Base-by-base conservation (phyloP, 2,329 filamentous ascomycete species). In the Chaetomiaceae sp. region DNA sequence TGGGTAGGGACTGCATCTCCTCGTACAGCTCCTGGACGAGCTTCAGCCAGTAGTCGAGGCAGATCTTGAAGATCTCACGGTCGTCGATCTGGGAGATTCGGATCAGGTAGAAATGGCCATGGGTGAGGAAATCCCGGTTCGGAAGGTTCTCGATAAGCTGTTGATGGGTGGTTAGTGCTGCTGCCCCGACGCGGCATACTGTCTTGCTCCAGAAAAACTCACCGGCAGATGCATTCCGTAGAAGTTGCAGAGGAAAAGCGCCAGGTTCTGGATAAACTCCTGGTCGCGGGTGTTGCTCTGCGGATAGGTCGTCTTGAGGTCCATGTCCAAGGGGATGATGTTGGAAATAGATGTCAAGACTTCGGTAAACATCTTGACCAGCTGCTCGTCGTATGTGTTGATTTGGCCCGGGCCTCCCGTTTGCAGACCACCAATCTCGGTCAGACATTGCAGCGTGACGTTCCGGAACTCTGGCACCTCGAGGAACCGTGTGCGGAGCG, bases 1-100 rank as follows among this genome's bases (percentile, higher is more conserved):
- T 88, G 7, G 93, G 95, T 3, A 97, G 82, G 57, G 90, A 82
- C 70, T 99, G 93, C 91, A 97, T 96, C 74, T 99, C 93, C 67
- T 99, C 93, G 67, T 97, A 99, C 19, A 99, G 80, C 70, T 97
- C 93, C 65, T 95, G 92, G 6, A 99, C 95, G 44, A 97, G 79
- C 72, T 96, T 97, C 33, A 95, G 93, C 93, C 93, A 99, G 74
- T 99, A 99, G 68, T 99, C 95, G 56, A 99, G 76, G 67, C 89
- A 95, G 65, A 99, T 99, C 78, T 99, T 99, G 82, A 99, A 99
- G 58, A 99, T 96, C 69, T 99, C 93, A 48, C 93, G 86, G 65
- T 99, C 95, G 60, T 99, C 93, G 60, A 99, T 99, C 72, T 99
- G 91, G 42, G 91, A 96, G 69, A 99, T 96, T 56, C 92, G 86